Evolutionary conservation across 805 yeast genomes (phyloP), one percentile per base, ranked within the genome.

Genomic region (Torulaspora maleeae): DNA sequence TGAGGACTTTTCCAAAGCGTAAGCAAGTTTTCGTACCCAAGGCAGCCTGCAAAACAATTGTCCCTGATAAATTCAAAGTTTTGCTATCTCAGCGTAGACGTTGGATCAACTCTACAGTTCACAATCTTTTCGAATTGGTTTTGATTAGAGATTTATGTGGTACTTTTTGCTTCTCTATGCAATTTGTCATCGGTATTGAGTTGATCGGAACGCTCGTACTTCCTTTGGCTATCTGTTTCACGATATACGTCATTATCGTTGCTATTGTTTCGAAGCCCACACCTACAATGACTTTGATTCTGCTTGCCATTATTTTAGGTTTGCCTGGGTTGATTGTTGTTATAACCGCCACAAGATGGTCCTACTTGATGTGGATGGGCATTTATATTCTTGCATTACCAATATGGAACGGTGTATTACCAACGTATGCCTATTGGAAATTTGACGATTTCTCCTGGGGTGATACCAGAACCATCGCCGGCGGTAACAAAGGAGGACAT

Each of bases 401-500:
- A n/a, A 74, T 90, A 45, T 90, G 97, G 97, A 90, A 89, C 66
- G 83, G 90, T 59, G 80, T 88, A 4, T 72, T 90, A 38, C 97
- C 97, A 2, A 60, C 80, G 10, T 88, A 90, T 66, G 84, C 96
- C 0, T 89, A 75, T 64, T 90, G 97, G 97, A 88, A 88, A 60
- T 88, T 89, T 67, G 97, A 90, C 67, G 96, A 90, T 63, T 90
- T 90, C 68, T 80, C 89, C 63, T 90, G 97, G 97, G 96, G 97
- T 61, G 95, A 87, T 48, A 90, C 96, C 2, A 76, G 96, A 72
- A 76, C 82, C n/a, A 79, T 88, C 40, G 76, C 77, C 20, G 83
- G 80, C 17, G 88, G 79, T 9, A 86, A 78, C 34, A 80, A 74
- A 55, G 50, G 52, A 11, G 49, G 41, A 1, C 46, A 46, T 16